These are phyloP conservation scores for Mycena leptocephala DNA, from an alignment of 768 basidiomycete genomes.

Conservation along the genomic window DNA sequence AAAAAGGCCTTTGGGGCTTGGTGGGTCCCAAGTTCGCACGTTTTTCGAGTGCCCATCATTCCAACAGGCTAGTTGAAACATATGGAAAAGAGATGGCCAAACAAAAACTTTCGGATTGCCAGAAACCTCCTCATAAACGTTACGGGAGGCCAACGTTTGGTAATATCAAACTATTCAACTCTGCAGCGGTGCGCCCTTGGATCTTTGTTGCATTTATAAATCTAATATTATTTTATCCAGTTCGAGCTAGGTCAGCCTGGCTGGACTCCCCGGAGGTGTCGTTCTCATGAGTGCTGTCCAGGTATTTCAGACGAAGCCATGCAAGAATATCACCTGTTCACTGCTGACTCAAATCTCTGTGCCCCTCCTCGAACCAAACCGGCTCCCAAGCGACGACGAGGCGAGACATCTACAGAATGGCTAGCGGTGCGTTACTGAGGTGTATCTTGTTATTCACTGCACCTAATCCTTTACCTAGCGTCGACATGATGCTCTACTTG, in stretches of 20 bases:
- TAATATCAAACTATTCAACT: conserved; percentile 4
- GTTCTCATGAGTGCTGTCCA: not conserved
- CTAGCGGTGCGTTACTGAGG: conserved; percentile 9
- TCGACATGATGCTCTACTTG: conserved; percentile 14
- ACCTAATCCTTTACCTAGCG: not conserved
- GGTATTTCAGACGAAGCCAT: conserved; percentile 30
- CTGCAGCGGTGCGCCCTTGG: conserved; percentile 6
- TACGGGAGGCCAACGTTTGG: conserved; percentile 5
- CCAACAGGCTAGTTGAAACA: conserved; percentile 4
- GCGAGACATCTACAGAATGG: conserved; percentile 28
- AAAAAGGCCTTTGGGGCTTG: conserved; percentile 23
- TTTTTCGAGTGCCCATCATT: not conserved
- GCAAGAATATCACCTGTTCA: conserved; percentile 21
- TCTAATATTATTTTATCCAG: not conserved
- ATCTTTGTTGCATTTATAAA: not conserved
- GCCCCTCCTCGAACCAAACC: conserved; percentile 27
- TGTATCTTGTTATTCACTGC: not conserved
- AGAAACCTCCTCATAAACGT: conserved; percentile 6
- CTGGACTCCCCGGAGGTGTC: not conserved
- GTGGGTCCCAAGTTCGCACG: not conserved
- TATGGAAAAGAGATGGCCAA: conserved; percentile 21
- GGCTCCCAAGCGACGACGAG: conserved; percentile 24
- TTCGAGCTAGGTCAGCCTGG: conserved; percentile 1
- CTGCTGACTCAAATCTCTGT: conserved; percentile 4
- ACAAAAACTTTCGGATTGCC: conserved; percentile 23